Evolutionary conservation across 2,329 filamentous ascomycete species (phyloP), one percentile per base, ranked within the genome.

Genomic region (Claviceps maximensis): DNA sequence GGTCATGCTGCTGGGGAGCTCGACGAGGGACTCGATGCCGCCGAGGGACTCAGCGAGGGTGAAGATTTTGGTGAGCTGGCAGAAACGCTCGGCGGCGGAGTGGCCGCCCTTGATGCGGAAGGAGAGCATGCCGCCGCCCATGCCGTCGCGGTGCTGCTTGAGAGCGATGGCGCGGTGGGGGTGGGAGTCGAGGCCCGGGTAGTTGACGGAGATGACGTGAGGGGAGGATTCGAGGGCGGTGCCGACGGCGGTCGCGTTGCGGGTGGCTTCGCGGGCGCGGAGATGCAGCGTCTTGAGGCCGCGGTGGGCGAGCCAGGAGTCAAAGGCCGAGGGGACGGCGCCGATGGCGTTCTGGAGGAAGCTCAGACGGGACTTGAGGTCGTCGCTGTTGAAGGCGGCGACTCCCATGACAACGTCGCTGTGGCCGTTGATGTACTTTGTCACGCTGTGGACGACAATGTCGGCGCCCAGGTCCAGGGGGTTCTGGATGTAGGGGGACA

Each of bases 391-490:
- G 79, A 95, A 94, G 50, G 93, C 93, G 47, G 89, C 91, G 31
- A 93, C 86, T 59, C 93, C 93, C 93, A 98, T 98, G 62, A 97
- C 84, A 9, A 98, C 93, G 68, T 98, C 93, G 67, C 83, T 80
- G 74, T 98, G 93, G 50, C 93, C 93, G 69, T 97, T 97, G 74
- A 98, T 97, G 74, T 97, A 98, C 74, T 98, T 98, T 46, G 93
- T 98, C 53, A 98, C 93, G 53, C 84, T 90, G 77, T 97, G 91
- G 45, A 97, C 86, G 60, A 97, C 91, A 58, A 97, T 90, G 69
- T 98, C 93, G 60, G 93, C 93, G 61, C 93, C 93, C 67, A 91
- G 88, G 65, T 94, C 85, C 53, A 98, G 82, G 3, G 93, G 93
- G 71, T 95, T 97, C 73, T 98, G 93, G 48, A 98, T 80, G 68